Base-by-base conservation (phyloP, 352 stramenopile genomes). In the Globisporangium spinosum region DNA sequence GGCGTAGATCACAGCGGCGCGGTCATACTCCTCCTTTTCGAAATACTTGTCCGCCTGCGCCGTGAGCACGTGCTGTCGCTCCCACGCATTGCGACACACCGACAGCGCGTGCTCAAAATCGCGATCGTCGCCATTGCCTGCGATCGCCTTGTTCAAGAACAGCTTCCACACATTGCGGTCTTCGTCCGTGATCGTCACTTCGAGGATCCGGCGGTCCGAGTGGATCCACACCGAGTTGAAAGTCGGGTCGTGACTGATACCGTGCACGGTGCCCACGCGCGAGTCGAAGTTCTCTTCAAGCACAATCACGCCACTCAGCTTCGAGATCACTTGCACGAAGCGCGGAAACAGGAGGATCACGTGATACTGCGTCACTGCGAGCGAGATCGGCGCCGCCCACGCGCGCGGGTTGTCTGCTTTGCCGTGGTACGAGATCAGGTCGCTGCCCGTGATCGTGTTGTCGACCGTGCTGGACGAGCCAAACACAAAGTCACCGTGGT, bases 131-230 rank as follows among this genome's bases (percentile, higher is more conserved):
- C 82, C 80, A 15, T 80, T 72, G n/a, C 78, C 82, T 3, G 70
- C 68, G 25, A 93, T 77, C 8, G 92, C 93, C 51, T 97, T 97
- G 61, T 96, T 89, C 62, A 98, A 64, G 57, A 92, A 97, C 34
- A 98, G 70, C 62, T 94, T 94, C 93, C 93, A 98, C 32, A 97
- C 91, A 68, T 97, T 85, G 38, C 92, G 89, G 69, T 97, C 92
- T 73, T 98, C 93, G 43, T 97, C 85, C 1, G 76, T 71, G 25
- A 96, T 85, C 64, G 89, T 76, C 4, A 96, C 72, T 64, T 93
- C 83, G 0, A 95, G 62, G 34, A 95, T 93, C 29, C 89, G 85
- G 57, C 84, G 85, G 40, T 89, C 87, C 25, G 87, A 94, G 69
- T 94, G 75, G 29, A 97, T 82, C 85, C 85, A 94, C 9, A 96